A percentile compares a stretch with the other conserved stretches of the same genome.
Evolutionary conservation across 78 protist genomes (phyloP).

Genomic region (Emiliania huxleyi): DNA sequence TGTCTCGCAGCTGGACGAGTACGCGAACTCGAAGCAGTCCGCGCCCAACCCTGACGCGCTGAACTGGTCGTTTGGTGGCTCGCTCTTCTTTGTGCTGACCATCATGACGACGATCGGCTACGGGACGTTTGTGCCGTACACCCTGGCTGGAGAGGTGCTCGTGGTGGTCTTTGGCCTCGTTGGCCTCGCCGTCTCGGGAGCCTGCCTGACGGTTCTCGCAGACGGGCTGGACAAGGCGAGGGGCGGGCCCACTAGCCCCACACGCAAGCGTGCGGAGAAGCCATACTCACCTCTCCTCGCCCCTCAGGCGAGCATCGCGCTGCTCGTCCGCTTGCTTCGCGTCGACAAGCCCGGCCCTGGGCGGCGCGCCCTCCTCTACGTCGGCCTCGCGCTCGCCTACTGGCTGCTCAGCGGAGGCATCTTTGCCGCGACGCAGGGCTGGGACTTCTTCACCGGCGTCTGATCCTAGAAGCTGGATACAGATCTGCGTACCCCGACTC

Average conservation of each 20-base stretch:
- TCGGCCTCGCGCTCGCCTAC: not conserved
- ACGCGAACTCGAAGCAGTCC: not conserved
- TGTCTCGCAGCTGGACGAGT: not conserved
- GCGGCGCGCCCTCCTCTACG: not conserved
- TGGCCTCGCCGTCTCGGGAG: not conserved
- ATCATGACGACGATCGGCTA: constrained; percentile 35
- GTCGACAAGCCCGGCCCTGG: too few species aligned
- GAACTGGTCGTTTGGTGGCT: constrained; percentile 27
- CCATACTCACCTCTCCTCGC: too few species aligned
- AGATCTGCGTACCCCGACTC: too few species aligned
- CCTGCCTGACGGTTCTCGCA: not conserved
- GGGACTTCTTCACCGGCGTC: not conserved
- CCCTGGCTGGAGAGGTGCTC: not conserved
- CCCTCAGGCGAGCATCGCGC: too few species aligned
- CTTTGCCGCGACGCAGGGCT: not conserved
- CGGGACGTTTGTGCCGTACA: constrained; percentile 23
- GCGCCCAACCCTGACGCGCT: not conserved
- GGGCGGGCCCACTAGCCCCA: too few species aligned
- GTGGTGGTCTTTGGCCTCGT: not conserved
- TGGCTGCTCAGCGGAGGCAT: not conserved
- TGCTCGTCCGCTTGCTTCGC: too few species aligned
- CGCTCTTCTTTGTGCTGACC: not conserved
- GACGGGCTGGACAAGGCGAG: not conserved
- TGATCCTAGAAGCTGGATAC: too few species aligned
- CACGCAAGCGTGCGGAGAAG: too few species aligned